Conservation (phyloP, 768 basidiomycete genomes). For the Coprinopsis strossmayeri region DNA sequence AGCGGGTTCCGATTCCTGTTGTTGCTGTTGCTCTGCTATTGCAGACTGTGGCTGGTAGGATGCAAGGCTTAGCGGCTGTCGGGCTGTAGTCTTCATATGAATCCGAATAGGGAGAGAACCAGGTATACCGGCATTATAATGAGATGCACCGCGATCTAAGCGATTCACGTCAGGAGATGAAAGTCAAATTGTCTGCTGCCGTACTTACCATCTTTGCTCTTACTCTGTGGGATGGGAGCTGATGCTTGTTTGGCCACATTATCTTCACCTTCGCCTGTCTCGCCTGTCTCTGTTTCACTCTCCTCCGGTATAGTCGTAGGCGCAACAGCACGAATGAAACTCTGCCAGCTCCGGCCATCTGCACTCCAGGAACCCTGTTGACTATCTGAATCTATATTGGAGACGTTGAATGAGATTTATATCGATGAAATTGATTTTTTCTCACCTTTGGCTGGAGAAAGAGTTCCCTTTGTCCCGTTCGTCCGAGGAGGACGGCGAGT, state of each 20-base stretch:
- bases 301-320: slow-evolving; percentile 21
- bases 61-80: slow-evolving; percentile 40
- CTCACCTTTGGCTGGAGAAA: slow-evolving; percentile 2
- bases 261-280: slow-evolving; percentile 3
- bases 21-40: slow-evolving; percentile 27
- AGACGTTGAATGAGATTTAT: too few species aligned
- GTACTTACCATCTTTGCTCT: slow-evolving; percentile 1
- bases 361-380: slow-evolving; percentile 67
- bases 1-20: slow-evolving; percentile 14
- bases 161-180: not conserved
- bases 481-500: slow-evolving; percentile 12
- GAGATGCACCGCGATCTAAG: not conserved
- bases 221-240: not conserved
- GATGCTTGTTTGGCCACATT: slow-evolving; percentile 6
- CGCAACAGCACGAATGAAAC: slow-evolving; percentile 37
- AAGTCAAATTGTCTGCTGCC: slow-evolving; percentile 1
- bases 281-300: slow-evolving; percentile 24
- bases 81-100: slow-evolving; percentile 26
- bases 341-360: slow-evolving; percentile 57
- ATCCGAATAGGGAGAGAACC: slow-evolving; percentile 64
- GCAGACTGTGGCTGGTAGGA: slow-evolving; percentile 52
- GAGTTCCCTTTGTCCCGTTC: slow-evolving; percentile 13
- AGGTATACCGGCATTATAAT: slow-evolving; percentile 28
- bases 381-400: slow-evolving; percentile 59
- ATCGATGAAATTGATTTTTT: too few species aligned